These are phyloP conservation scores for Phytopythium chamaehyphon DNA, from an alignment of 352 stramenopile species.

Conservation along the genomic window DNA sequence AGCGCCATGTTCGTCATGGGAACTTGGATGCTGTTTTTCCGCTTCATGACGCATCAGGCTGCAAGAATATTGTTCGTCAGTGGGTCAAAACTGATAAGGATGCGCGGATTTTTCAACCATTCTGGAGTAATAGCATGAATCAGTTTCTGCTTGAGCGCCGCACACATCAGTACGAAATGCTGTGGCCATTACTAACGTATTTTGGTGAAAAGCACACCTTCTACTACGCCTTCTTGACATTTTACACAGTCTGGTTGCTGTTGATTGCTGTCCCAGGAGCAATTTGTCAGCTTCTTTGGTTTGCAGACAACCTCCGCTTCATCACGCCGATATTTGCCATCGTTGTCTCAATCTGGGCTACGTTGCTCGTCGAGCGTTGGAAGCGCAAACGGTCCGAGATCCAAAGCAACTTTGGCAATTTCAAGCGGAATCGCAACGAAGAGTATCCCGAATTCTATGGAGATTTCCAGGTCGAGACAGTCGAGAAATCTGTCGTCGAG, in stretches of 20 bases:
- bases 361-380: slow-evolving; percentile 86
- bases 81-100: slow-evolving; percentile 43
- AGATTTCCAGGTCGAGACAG: slow-evolving; percentile 59
- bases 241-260: slow-evolving; percentile 72
- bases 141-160: slow-evolving; percentile 64
- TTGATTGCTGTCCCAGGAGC: slow-evolving; percentile 45
- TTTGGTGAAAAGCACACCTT: slow-evolving; percentile 82
- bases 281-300: slow-evolving; percentile 46
- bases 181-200: slow-evolving; percentile 77
- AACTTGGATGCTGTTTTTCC: slow-evolving; percentile 66
- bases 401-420: slow-evolving; percentile 74
- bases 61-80: slow-evolving; percentile 55
- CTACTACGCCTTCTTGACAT: slow-evolving; percentile 72
- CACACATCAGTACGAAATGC: slow-evolving; percentile 68
- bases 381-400: slow-evolving; percentile 86
- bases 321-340: slow-evolving; percentile 55
- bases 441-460: slow-evolving; percentile 52
- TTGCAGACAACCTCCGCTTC: slow-evolving; percentile 22
- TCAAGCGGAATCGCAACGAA: slow-evolving; percentile 54
- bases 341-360: slow-evolving; percentile 83
- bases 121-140: slow-evolving; percentile 34
- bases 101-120: slow-evolving; percentile 49
- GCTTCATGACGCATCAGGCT: slow-evolving; percentile 56
- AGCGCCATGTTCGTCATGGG: slow-evolving; percentile 44
- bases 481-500: slow-evolving; percentile 38